Base-by-base conservation (phyloP, 2,329 filamentous ascomycete genomes). In the Fusarium euwallaceae region DNA sequence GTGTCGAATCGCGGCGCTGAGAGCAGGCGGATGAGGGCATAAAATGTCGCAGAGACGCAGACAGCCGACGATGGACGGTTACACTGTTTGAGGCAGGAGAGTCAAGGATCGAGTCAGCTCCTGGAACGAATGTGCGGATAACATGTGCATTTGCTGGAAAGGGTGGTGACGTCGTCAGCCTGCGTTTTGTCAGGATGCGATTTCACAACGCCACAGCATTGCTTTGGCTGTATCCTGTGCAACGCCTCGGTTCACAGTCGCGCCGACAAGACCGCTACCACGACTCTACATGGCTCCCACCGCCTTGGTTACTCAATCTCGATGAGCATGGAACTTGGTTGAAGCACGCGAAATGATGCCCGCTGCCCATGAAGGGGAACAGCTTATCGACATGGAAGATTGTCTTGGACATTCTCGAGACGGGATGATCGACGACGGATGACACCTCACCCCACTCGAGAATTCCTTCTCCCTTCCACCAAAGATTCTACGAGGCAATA, bases 381-480 rank as follows among this genome's bases (percentile, higher is more conserved):
- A 62, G 51, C 16, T 29, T 51, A 63, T 68, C 27, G 60, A 59
- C 24, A 61, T 59, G 63, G 39, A 68, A 59, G n/a, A 24, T 36
- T 55, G 27, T 70, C 53, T 64, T 70, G 37, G 34, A 60, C 59
- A 70, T 73, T 64, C 59, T 73, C 63, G 70, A 70, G 62, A 69
- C 67, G 64, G 63, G 61, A 77, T 72, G 75, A 77, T 75, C 67
- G 64, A 75, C 71, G 43, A 77, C 55, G 37, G 61, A 73, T 76
- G 71, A 67, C 62, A 76, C 72, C 59, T 58, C 63, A 64, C 62
- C 61, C 66, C 64, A 65, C 70, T 37, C 60, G 55, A 60, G 62
- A 75, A 75, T 70, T 67, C 71, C 69, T 62, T 51, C 63, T 66
- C 27, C 55, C 22, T 67, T 53, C 48, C 48, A 53, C 39, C 32